Evolutionary conservation across 2,329 filamentous ascomycete species (phyloP), one percentile per base, ranked within the genome.

Genomic region (Ceratocystis harringtonii): DNA sequence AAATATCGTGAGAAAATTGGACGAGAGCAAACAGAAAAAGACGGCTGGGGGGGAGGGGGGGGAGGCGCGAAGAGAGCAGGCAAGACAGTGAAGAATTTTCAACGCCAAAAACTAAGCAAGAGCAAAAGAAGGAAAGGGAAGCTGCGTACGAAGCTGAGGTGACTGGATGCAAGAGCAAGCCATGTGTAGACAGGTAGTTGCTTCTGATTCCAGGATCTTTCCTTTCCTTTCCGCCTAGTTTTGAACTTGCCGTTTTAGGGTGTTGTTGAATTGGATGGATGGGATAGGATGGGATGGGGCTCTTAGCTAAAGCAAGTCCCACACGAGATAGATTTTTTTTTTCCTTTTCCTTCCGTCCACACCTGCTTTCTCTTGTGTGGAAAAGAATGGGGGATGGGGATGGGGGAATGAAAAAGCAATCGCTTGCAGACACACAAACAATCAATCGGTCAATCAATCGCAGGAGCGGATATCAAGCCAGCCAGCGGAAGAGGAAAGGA

Each of bases 141-240:
- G 65, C 22, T 43, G 52, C 28, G 25, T 57, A 32, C 52, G 28
- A 57, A 57, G 52, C 52, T 57, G 52, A 57, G 52, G 28, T 5
- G 52, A 57, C 4, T 36, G n/a, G 52, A 32, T 32, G 52, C 25
- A 57, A 57, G 52, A 57, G 28, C 50, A 57, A 41, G 62, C 63
- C 61, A 30, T 45, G 43, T 57, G 52, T 57, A 52, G 48, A 25
- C 43, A 44, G 60, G 60, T 44, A 61, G 32, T 61, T 61, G 60
- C 60, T 44, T 61, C 60, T 61, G 36, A 44, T 61, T 22, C 60
- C 36, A 28, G 60, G 78, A 77, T 69, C 89, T 81, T 73, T 87
- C 88, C 65, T 77, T 78, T 66, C 7, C 32, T 36, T 36, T 81
- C 81, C 5, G 36, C 57, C 19, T 57, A 30, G 28, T 10, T 57